Conservation (phyloP, 2,329 filamentous ascomycete species). For the Dothistroma septosporum region DNA sequence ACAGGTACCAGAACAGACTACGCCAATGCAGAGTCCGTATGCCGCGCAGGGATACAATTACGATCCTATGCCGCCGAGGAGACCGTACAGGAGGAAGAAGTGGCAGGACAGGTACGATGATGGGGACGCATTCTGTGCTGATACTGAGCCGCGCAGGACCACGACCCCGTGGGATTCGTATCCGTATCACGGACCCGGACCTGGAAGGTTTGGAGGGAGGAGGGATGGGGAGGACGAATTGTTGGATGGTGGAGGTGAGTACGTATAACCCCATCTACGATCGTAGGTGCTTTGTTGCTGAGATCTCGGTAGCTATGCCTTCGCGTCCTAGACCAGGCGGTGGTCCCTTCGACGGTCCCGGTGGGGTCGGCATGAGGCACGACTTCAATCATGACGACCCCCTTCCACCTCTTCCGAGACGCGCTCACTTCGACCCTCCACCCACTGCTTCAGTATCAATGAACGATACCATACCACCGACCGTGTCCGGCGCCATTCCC, state of each 20-base stretch:
- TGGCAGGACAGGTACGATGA: background rate
- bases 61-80: background rate
- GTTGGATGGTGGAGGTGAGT: slow-evolving; percentile 4
- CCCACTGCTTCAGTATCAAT: background rate
- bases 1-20: background rate
- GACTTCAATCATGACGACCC: too few relatives aligned
- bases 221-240: background rate
- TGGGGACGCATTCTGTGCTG: background rate
- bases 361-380: background rate
- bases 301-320: background rate
- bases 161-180: background rate
- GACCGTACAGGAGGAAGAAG: background rate
- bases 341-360: background rate
- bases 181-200: background rate
- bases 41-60: background rate
- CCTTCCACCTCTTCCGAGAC: background rate
- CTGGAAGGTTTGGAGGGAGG: background rate
- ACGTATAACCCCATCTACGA: background rate
- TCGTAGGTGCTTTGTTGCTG: background rate
- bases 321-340: background rate
- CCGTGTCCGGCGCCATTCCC: background rate
- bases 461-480: background rate
- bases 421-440: background rate
- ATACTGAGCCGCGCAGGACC: background rate
- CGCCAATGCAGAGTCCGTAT: background rate